phyloP scores from a whole-genome alignment of 2,329 filamentous ascomycete genomes.

The Calonectria pteridis region DNA sequence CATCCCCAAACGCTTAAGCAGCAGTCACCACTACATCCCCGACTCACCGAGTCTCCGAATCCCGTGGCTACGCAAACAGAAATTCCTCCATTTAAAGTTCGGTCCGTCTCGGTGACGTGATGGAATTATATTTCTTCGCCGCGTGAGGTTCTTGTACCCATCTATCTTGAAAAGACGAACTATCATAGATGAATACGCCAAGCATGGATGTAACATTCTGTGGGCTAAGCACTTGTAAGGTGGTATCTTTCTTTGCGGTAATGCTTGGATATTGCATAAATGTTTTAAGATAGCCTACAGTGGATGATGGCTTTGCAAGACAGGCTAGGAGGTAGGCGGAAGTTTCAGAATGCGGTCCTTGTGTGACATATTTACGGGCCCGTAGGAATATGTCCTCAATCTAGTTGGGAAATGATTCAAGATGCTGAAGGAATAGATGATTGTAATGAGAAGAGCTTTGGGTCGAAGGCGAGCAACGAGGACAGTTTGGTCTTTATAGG shows the following conservation, averaged over 20 bases:
- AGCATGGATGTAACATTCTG: background rate
- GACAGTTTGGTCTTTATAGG: background rate
- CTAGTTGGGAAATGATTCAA: background rate
- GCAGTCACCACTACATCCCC: background rate
- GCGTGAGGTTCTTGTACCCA: background rate
- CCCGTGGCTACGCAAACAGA: background rate
- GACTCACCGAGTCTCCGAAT: background rate
- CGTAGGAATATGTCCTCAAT: background rate
- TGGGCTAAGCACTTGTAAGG: background rate
- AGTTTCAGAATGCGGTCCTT: background rate
- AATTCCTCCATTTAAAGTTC: background rate
- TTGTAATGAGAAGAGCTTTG: background rate
- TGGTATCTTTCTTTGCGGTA: background rate
- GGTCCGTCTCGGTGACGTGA: background rate
- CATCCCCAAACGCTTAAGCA: background rate
- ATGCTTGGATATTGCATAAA: background rate
- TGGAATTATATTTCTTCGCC: background rate
- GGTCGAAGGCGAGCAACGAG: no score
- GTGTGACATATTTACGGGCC: background rate
- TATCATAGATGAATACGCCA: background rate
- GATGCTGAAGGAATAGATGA: background rate
- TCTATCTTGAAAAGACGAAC: background rate
- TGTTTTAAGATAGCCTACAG: background rate
- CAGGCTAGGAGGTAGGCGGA: background rate
- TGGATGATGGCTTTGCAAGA: background rate